Percentiles rank a stretch among this genome's conserved stretches.
Conservation (phyloP, 2,329 filamentous ascomycete genomes). For the Epichloe gansuensis region DNA sequence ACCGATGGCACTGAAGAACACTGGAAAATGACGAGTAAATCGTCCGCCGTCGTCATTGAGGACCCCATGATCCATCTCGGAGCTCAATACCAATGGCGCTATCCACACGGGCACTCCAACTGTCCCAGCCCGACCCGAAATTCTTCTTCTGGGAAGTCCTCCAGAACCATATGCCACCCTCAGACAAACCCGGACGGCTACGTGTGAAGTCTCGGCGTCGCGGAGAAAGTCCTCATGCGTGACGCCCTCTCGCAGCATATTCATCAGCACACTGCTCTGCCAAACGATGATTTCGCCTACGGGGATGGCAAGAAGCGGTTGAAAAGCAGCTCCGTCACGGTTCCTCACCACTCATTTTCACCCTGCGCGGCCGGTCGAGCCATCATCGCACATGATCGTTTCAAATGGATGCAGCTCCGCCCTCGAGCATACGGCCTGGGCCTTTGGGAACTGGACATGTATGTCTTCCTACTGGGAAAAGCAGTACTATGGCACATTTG, state of each 20-base stretch:
- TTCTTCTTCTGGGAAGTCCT: conserved; percentile 30
- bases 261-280: conserved; percentile 24
- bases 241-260: conserved; percentile 28
- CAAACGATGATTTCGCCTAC: conserved; percentile 24
- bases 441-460: conserved; percentile 26
- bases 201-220: conserved; percentile 34
- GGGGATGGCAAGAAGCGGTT: conserved; percentile 27
- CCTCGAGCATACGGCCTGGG: conserved; percentile 29
- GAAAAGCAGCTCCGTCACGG: conserved; percentile 16
- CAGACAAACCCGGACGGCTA: conserved; percentile 30
- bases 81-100: conserved; percentile 8
- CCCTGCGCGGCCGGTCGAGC: conserved; percentile 16
- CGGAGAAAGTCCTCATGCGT: conserved; percentile 42
- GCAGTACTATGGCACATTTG: conserved; percentile 37
- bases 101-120: conserved; percentile 17
- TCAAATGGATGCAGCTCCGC: conserved; percentile 30
- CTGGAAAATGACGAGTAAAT: too few relatives aligned
- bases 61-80: too few relatives aligned
- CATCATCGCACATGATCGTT: conserved; percentile 20
- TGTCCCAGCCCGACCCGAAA: conserved; percentile 14
- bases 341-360: conserved; percentile 25
- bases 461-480: conserved; percentile 26
- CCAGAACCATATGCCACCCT: conserved; percentile 29
- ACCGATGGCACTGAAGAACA: too few relatives aligned
- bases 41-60: too few relatives aligned